phyloP scores from a whole-genome alignment of 2,329 filamentous ascomycete species.

The Penicillium concentricum region DNA sequence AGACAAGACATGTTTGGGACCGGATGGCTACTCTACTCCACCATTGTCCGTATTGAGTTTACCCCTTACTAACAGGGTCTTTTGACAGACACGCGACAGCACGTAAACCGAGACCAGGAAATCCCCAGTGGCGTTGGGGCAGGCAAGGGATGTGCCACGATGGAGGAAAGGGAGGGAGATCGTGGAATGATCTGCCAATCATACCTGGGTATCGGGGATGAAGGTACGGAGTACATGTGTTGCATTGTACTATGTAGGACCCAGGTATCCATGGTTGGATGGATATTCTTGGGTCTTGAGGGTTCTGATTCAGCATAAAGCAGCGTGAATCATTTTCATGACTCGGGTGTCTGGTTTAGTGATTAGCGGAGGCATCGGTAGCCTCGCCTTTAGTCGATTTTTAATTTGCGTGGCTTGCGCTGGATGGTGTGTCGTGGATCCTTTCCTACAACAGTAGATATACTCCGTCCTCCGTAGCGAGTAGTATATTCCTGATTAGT shows the following conservation, averaged over 20 bases:
- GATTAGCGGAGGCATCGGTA: not conserved
- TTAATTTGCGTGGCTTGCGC: not conserved
- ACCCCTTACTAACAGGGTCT: not conserved
- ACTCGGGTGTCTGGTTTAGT: not conserved
- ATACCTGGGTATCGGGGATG: not conserved
- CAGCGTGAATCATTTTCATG: not conserved
- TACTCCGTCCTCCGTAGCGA: too few species aligned
- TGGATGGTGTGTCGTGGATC: not conserved
- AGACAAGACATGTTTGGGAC: constrained; percentile 4
- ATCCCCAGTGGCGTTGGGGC: not conserved
- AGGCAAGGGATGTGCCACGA: constrained; percentile 9
- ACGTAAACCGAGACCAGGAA: not conserved
- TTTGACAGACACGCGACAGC: constrained; percentile 2
- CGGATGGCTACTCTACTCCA: not conserved
- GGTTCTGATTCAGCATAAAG: not conserved
- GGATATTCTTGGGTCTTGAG: not conserved
- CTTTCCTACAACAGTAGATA: not conserved
- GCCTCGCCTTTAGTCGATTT: not conserved
- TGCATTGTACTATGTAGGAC: not conserved
- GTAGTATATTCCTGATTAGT: not conserved
- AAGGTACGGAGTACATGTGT: not conserved
- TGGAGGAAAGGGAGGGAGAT: constrained; percentile 3
- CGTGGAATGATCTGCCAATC: constrained; percentile 23
- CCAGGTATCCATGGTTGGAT: not conserved
- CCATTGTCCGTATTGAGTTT: not conserved